phyloP scores from a whole-genome alignment of 768 basidiomycete genomes.

The Lactarius sp. region DNA sequence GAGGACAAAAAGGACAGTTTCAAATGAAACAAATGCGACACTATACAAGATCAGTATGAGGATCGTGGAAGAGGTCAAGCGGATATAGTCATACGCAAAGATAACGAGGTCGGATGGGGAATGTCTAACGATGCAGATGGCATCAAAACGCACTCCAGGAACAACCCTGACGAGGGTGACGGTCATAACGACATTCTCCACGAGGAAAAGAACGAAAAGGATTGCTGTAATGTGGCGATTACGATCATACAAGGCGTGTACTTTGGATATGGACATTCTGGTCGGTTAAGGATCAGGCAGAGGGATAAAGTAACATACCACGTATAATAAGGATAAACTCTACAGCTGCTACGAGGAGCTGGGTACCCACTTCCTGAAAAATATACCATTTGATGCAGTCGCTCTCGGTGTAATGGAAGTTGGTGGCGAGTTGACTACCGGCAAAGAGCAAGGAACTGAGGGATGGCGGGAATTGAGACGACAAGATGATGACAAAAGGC shows the following conservation, averaged over 20 bases:
- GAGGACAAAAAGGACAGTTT: conserved; percentile 28
- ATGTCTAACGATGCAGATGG: conserved; percentile 13
- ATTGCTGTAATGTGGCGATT: conserved; percentile 5
- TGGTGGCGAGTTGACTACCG: conserved; percentile 11
- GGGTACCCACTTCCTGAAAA: conserved; percentile 17
- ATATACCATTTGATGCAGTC: conserved; percentile 24
- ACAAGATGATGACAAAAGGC: neutral
- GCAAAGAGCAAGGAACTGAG: conserved; percentile 21
- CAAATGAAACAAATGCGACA: conserved; percentile 27
- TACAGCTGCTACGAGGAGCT: conserved; percentile 24
- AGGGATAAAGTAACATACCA: conserved; percentile 23
- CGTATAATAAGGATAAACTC: conserved; percentile 29
- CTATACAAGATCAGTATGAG: conserved; percentile 9
- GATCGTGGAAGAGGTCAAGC: neutral
- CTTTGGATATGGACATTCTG: neutral
- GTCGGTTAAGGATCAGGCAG: neutral
- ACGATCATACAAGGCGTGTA: conserved; percentile 24
- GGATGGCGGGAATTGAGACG: neutral
- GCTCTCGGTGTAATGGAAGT: conserved; percentile 25
- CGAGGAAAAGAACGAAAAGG: conserved; percentile 12
- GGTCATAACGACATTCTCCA: conserved; percentile 20
- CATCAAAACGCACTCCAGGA: conserved; percentile 13
- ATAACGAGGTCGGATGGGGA: conserved; percentile 13
- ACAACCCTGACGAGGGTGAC: conserved; percentile 14
- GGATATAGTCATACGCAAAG: conserved; percentile 14